Base-by-base conservation (phyloP, 345 rosid species). In the Arabidopsis arenosa region DNA sequence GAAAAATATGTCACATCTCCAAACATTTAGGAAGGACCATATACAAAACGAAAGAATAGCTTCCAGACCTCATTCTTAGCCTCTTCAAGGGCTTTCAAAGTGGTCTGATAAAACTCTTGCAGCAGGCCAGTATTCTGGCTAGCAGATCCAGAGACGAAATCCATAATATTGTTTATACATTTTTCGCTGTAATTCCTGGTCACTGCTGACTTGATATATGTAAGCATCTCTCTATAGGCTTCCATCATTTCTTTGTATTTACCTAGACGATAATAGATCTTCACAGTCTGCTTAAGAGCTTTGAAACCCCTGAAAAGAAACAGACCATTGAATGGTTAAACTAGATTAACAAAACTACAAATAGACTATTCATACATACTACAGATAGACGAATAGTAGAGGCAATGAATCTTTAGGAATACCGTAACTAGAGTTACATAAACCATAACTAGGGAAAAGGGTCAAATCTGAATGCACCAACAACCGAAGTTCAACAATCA, bases 121-220 rank as follows among this genome's bases (percentile, higher is more conserved):
- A 91, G 81, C 60, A 96, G 95, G 66, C 83, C 82, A 83, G 88
- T 91, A 76, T 88, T 96, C 86, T 88, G 98, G 84, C 97, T 93
- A 78, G 98, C 96, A 79, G 97, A 93, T 68, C 98, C 98, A 72
- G 99, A 96, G 74, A 96, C 97, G 79, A 89, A 96, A 80, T 96
- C 99, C 99, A 96, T 96, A 54, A 96, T 93, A 62, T 88, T 96
- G 82, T 96, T 96, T 83, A 96, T 89, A 74, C 99, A 96, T 81
- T 96, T 96, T 80, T 96, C 99, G 61, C 99, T 96, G 84, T 93
- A 91, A 65, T 96, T 93, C 44, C 98, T 81, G 4, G 99, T 96
- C 70, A 96, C 99, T 28, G 98, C 98, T 45, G 99, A 93, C 79
- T 89, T 93, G 77, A 96, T 96, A 63, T 96, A 96, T 2, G 98